Percentiles rank a stretch among this genome's conserved stretches.
phyloP scores from a whole-genome alignment of 2,329 filamentous ascomycete genomes.

The Blastomyces silverae region DNA sequence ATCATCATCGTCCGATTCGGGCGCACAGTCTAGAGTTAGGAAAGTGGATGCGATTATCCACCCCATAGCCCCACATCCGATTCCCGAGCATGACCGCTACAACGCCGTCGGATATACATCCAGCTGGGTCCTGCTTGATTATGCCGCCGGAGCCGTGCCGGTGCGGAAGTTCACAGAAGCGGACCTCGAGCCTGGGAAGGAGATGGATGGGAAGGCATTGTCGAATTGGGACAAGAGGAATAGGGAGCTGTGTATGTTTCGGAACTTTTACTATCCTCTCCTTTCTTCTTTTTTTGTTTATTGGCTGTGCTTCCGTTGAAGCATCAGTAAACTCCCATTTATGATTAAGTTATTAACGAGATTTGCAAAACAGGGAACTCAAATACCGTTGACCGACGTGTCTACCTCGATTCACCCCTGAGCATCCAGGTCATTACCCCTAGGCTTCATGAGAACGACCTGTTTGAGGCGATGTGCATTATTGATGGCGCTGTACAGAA shows the following conservation, averaged over 20 bases:
- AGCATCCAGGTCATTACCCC: constrained; percentile 52
- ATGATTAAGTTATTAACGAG: background rate
- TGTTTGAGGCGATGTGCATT: constrained; percentile 49
- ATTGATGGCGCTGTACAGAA: constrained; percentile 40
- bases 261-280: background rate
- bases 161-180: constrained; percentile 45
- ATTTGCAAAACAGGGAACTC: constrained; percentile 33
- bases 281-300: background rate
- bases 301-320: background rate
- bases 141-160: constrained; percentile 53
- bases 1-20: constrained; percentile 29
- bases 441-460: constrained; percentile 48
- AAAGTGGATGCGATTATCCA: constrained; percentile 56
- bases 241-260: constrained; percentile 49
- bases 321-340: background rate
- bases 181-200: constrained; percentile 47
- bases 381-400: constrained; percentile 46
- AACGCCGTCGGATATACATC: constrained; percentile 58
- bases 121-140: constrained; percentile 57
- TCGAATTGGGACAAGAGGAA: constrained; percentile 57
- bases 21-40: constrained; percentile 14
- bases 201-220: constrained; percentile 38
- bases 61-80: constrained; percentile 58
- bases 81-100: constrained; percentile 56
- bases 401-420: constrained; percentile 50